These are phyloP conservation scores for Phialophora macrospora DNA, from an alignment of 2,329 filamentous ascomycete species.

Conservation along the genomic window DNA sequence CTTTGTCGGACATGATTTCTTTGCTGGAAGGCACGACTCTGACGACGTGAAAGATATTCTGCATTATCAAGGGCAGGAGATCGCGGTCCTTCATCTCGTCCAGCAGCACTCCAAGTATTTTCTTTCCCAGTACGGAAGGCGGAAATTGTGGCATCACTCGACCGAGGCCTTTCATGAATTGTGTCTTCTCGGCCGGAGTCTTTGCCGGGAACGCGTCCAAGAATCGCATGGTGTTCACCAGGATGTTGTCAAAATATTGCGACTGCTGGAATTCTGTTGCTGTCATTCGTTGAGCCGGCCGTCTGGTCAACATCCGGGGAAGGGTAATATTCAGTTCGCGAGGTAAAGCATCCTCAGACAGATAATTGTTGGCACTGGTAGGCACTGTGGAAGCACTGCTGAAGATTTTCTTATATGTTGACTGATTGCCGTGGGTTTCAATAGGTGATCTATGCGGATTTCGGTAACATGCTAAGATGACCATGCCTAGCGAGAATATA, in stretches of 20 bases:
- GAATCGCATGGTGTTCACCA: conserved; percentile 95
- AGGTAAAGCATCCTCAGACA: conserved; percentile 78
- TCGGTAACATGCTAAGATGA: conserved; percentile 91
- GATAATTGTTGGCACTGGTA: conserved; percentile 79
- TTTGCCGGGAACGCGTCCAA: conserved; percentile 90
- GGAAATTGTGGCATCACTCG: conserved; percentile 91
- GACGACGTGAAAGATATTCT: conserved; percentile 91
- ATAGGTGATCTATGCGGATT: conserved; percentile 89
- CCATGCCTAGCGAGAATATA: conserved; percentile 88
- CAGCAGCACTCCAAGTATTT: conserved; percentile 82
- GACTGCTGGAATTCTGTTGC: conserved; percentile 93
- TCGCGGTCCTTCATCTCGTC: conserved; percentile 95
- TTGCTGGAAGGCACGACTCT: conserved; percentile 76
- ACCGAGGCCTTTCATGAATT: conserved; percentile 86
- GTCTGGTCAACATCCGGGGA: conserved; percentile 81
- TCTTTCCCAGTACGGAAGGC: conserved; percentile 90
- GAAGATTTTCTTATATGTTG: conserved; percentile 84
- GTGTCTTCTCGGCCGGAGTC: conserved; percentile 84
- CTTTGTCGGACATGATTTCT: conserved; percentile 79
- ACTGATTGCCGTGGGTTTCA: conserved; percentile 77
- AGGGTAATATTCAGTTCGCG: conserved; percentile 79
- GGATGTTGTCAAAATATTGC: conserved; percentile 93
- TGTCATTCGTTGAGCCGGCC: conserved; percentile 84
- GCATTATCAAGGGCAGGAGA: conserved; percentile 79
- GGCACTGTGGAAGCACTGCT: conserved; percentile 78